phyloP scores from a whole-genome alignment of 176 grass and related monocot species.

The Ananas comosus region DNA sequence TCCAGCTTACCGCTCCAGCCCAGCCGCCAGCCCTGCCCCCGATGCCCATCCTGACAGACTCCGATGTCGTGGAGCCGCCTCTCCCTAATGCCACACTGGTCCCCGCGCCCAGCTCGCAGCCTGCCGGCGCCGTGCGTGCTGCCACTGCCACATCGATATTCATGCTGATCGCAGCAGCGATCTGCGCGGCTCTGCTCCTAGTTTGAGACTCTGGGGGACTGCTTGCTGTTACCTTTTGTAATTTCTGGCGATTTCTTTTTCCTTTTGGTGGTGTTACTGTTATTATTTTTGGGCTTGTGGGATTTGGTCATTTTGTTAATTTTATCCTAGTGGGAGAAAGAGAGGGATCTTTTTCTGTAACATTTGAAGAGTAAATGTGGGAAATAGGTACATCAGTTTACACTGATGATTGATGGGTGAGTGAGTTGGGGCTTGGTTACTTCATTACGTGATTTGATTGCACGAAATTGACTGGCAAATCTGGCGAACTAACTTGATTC shows the following conservation, averaged over 20 bases:
- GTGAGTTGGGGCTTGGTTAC: no score
- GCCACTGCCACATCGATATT: not conserved
- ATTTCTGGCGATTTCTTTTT: no score
- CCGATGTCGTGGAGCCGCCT: slow-evolving; percentile 33
- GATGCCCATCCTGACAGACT: slow-evolving; percentile 18
- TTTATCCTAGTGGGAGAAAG: not conserved
- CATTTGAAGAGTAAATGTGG: not conserved
- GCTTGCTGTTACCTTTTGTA: no score
- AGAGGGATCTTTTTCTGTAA: not conserved
- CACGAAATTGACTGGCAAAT: no score
- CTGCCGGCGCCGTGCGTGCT: slow-evolving; percentile 13
- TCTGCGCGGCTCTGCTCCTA: slow-evolving; percentile 18
- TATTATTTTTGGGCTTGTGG: no score
- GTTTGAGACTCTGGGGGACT: not conserved
- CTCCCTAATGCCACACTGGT: slow-evolving; percentile 19
- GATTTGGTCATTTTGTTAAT: no score
- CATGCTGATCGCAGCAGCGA: slow-evolving; percentile 13
- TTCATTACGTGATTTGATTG: no score
- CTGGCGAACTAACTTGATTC: no score
- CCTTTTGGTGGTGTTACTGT: no score
- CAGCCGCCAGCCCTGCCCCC: slow-evolving; percentile 39
- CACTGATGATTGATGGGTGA: no score
- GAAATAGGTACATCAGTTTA: no score
- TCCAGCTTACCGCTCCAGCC: not conserved
- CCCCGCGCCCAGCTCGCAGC: not conserved